Evolutionary conservation across 2,329 filamentous ascomycete genomes (phyloP).

Genomic region (Monascus ruber): DNA sequence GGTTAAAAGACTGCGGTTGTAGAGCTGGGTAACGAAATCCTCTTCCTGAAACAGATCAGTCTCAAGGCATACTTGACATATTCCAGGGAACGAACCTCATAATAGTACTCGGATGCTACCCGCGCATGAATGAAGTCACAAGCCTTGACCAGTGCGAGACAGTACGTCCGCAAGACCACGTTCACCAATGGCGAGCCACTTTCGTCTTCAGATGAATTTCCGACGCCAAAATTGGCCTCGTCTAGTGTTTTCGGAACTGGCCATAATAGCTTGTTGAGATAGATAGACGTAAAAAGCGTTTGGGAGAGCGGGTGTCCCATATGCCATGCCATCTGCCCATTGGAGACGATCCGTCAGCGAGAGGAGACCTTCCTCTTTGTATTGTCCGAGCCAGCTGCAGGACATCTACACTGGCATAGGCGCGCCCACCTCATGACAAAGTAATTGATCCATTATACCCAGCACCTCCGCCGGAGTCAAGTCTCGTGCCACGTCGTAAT

Average conservation of each 20-base stretch:
- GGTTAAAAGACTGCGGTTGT: slow-evolving; percentile 65
- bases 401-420: background rate
- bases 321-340: slow-evolving; percentile 78
- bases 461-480: slow-evolving; percentile 69
- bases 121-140: slow-evolving; percentile 68
- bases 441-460: slow-evolving; percentile 85
- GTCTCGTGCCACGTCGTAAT: slow-evolving; percentile 60
- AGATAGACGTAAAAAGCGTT: slow-evolving; percentile 84
- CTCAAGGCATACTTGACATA: background rate
- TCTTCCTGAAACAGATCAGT: slow-evolving; percentile 55
- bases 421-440: slow-evolving; percentile 66
- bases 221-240: slow-evolving; percentile 50
- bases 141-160: slow-evolving; percentile 69
- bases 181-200: slow-evolving; percentile 40
- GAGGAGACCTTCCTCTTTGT: slow-evolving; percentile 4
- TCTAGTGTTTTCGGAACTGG: slow-evolving; percentile 53
- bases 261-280: slow-evolving; percentile 73
- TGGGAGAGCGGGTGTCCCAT: slow-evolving; percentile 91
- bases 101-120: slow-evolving; percentile 75
- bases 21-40: slow-evolving; percentile 89
- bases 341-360: slow-evolving; percentile 1
- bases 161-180: slow-evolving; percentile 69
- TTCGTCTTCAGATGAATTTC: slow-evolving; percentile 10
- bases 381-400: background rate
- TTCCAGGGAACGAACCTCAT: slow-evolving; percentile 52